Evolutionary conservation across 75 land plant genomes (phyloP).

Genomic region (Isoetes taiwanensis): DNA sequence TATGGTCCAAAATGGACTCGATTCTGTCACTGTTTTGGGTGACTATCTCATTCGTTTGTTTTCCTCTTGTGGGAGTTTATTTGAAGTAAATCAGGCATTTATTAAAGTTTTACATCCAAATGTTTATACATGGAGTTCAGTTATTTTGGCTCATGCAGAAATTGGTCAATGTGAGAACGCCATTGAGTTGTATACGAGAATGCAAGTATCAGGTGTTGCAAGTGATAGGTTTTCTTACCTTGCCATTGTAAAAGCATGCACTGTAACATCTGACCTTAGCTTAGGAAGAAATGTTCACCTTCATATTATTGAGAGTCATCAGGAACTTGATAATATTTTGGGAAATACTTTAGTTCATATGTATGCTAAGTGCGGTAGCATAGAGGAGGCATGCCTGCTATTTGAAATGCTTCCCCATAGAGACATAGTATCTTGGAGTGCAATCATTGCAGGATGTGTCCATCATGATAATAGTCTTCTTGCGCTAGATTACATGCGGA

Average conservation of each 20-base stretch:
- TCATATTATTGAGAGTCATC: neutral
- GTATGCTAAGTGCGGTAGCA: neutral
- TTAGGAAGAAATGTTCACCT: neutral
- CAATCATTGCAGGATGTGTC: neutral
- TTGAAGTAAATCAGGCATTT: no score
- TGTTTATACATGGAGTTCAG: no score
- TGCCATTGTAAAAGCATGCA: neutral
- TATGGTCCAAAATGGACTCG: neutral
- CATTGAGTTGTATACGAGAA: neutral
- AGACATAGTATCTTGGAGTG: conserved; percentile 5
- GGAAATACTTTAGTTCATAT: conserved; percentile 1
- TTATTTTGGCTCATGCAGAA: neutral
- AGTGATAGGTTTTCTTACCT: neutral
- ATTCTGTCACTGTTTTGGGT: neutral
- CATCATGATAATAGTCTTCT: neutral
- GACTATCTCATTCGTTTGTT: conserved; percentile 2
- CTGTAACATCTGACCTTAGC: neutral
- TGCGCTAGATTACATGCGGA: neutral
- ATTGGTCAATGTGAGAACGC: neutral
- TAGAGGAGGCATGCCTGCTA: neutral
- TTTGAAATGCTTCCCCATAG: neutral
- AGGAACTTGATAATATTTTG: neutral
- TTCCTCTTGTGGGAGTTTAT: neutral
- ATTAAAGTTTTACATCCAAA: no score
- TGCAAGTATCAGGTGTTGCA: no score